Evolutionary conservation across 2,329 filamentous ascomycete genomes (phyloP).

Genomic region (Colletotrichum cuscutae): DNA sequence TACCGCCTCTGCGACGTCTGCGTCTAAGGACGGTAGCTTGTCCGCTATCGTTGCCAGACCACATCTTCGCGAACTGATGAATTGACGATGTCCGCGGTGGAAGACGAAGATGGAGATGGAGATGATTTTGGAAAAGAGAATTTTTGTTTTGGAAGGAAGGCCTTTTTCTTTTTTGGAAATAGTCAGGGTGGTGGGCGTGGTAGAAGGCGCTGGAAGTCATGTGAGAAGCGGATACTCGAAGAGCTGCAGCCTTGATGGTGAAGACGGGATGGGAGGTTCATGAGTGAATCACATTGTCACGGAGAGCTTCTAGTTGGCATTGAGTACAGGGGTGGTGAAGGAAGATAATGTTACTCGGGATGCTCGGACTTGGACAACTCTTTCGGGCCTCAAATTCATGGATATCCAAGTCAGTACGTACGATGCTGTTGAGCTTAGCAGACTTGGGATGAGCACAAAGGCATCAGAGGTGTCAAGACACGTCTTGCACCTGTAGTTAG

Average conservation of each 20-base stretch:
- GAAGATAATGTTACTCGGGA: not conserved
- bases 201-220: not conserved
- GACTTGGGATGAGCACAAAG: not conserved
- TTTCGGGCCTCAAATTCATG: not conserved
- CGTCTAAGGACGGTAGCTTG: no score
- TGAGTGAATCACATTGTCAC: not conserved
- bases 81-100: not conserved
- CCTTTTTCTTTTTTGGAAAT: not conserved
- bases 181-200: no score
- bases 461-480: not conserved
- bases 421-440: not conserved
- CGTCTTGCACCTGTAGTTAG: not conserved
- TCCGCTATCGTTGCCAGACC: no score
- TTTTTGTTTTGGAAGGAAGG: not conserved
- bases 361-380: not conserved
- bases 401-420: not conserved
- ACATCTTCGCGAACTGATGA: not conserved
- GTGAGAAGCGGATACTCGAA: not conserved
- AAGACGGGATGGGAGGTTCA: not conserved
- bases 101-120: not conserved
- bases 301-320: not conserved
- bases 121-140: not conserved
- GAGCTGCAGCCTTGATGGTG: not conserved
- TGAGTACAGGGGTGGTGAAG: not conserved
- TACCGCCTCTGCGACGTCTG: no score